These are phyloP conservation scores for Candida sonorensis DNA, from an alignment of 805 yeast genomes.

Conservation along the genomic window DNA sequence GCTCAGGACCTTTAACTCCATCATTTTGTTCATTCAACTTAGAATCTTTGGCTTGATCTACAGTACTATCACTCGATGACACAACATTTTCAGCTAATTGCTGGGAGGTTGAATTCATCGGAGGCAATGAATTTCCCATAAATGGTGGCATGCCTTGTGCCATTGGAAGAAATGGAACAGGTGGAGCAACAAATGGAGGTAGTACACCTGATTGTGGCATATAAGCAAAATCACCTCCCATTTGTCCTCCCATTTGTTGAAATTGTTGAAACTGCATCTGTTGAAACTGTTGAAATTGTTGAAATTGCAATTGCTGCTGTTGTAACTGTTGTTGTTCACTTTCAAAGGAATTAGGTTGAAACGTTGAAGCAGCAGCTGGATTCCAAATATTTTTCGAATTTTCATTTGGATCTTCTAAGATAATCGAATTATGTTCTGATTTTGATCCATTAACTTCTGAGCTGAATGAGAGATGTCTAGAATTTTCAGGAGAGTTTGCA, in stretches of 20 bases:
- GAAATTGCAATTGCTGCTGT: slow-evolving; percentile 11
- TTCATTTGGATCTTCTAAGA: slow-evolving; percentile 22
- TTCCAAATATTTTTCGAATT: slow-evolving; percentile 46
- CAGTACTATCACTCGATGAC: too few relatives aligned
- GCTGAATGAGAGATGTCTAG: slow-evolving; percentile 24
- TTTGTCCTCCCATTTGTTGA: too few relatives aligned
- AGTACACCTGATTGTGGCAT: slow-evolving; percentile 7
- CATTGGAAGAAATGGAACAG: not conserved
- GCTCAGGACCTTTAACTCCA: slow-evolving; percentile 1
- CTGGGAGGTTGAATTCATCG: too few relatives aligned
- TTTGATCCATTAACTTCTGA: slow-evolving; percentile 19
- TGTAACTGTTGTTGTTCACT: slow-evolving; percentile 5
- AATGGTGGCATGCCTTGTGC: not conserved
- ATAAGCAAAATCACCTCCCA: slow-evolving; percentile 3
- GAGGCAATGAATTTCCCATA: too few relatives aligned
- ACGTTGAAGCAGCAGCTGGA: slow-evolving; percentile 56
- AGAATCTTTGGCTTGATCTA: too few relatives aligned
- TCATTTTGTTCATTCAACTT: too few relatives aligned
- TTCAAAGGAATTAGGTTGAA: slow-evolving; percentile 39
- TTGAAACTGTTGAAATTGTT: slow-evolving; percentile 7
- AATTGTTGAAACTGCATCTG: slow-evolving; percentile 12
- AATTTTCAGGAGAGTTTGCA: slow-evolving; percentile 21
- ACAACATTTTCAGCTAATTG: too few relatives aligned
- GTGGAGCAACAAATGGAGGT: not conserved
- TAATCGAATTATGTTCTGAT: slow-evolving; percentile 30